These are phyloP conservation scores for Umbilicus rupestris DNA, from an alignment of 164 flowering plant genomes.

Conservation along the genomic window DNA sequence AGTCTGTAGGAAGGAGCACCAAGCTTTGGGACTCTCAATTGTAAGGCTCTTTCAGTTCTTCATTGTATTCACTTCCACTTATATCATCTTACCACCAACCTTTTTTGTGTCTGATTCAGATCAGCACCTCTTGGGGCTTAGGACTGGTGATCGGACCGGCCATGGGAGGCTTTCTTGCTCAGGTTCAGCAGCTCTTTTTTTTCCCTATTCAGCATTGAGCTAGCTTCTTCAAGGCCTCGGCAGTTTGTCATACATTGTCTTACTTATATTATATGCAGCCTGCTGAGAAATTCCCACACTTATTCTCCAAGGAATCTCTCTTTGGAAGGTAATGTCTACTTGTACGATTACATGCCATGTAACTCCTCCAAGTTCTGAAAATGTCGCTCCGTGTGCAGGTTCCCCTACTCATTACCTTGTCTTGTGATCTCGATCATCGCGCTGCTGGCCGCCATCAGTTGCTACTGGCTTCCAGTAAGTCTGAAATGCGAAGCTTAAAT, in stretches of 20 bases:
- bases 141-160: conserved; percentile 28
- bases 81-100: background rate
- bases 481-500: background rate
- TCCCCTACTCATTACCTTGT: conserved; percentile 47
- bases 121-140: conserved; percentile 33
- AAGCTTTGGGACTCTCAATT: conserved; percentile 43
- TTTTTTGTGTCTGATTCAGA: conserved; percentile 16
- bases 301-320: conserved; percentile 29
- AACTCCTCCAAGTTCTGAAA: background rate
- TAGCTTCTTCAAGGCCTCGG: background rate
- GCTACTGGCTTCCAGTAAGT: conserved; percentile 34
- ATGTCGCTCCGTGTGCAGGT: conserved; percentile 19
- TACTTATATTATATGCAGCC: conserved; percentile 18
- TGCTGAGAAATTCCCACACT: conserved; percentile 31
- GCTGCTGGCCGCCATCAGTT: conserved; percentile 17
- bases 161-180: conserved; percentile 23
- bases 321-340: conserved; percentile 22
- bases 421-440: conserved; percentile 29
- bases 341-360: background rate
- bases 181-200: conserved; percentile 11
- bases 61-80: background rate
- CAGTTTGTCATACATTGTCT: background rate
- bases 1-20: conserved; percentile 44
- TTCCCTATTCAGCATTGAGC: background rate
- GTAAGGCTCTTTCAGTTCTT: conserved; percentile 23